phyloP scores from a whole-genome alignment of 177 flowering plant species.

The Telopea speciosissima region DNA sequence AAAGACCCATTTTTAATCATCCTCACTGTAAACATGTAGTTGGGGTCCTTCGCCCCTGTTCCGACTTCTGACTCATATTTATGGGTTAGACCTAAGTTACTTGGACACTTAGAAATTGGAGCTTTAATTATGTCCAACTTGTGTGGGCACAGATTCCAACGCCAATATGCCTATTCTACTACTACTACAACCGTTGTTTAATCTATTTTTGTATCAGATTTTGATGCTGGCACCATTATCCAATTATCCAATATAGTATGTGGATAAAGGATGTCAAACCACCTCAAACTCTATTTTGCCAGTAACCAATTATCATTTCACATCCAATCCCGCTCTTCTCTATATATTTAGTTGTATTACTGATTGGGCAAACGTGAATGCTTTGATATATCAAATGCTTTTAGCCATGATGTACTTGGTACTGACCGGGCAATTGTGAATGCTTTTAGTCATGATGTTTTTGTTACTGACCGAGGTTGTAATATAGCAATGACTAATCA shows the following conservation, averaged over 20 bases:
- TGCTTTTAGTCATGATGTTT: neutral
- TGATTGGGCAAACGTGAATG: neutral
- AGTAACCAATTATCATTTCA: too few species aligned
- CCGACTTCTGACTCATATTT: neutral
- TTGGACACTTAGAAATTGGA: too few species aligned
- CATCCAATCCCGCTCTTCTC: neutral
- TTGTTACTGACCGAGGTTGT: slow-evolving; percentile 2
- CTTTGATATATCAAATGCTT: neutral
- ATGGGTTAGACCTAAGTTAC: neutral
- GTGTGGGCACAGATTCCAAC: too few species aligned
- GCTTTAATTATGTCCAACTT: too few species aligned
- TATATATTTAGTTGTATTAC: neutral
- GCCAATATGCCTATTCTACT: too few species aligned
- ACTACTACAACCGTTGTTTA: too few species aligned
- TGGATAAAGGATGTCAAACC: too few species aligned
- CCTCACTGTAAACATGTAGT: neutral
- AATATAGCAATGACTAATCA: slow-evolving; percentile 80
- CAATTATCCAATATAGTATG: too few species aligned
- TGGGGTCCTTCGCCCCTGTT: neutral
- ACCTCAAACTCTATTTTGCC: too few species aligned
- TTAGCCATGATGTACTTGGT: neutral
- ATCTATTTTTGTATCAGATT: too few species aligned
- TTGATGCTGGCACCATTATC: too few species aligned
- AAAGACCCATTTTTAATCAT: neutral
- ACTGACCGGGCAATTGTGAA: neutral